A percentile compares a stretch with the other conserved stretches of the same genome.
These are phyloP conservation scores for Colletotrichum sp. DNA, from an alignment of 2,329 filamentous ascomycete species.

Conservation along the genomic window DNA sequence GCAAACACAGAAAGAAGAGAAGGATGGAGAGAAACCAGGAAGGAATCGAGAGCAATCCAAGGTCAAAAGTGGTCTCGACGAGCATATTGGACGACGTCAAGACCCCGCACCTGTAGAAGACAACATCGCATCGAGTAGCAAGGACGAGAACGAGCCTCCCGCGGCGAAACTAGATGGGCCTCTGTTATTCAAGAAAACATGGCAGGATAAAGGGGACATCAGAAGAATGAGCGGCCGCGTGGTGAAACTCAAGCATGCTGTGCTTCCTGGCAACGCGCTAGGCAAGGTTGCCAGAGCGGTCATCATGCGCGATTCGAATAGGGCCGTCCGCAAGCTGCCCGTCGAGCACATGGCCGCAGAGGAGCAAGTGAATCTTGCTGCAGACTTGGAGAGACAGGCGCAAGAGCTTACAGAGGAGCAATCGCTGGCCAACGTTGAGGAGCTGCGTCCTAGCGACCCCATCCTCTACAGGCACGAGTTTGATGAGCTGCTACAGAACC, in stretches of 20 bases:
- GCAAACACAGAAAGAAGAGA: background rate
- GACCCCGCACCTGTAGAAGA: background rate
- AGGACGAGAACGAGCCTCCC: background rate
- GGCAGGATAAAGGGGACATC: background rate
- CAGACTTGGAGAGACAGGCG: conserved; percentile 31
- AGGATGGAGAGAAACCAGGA: background rate
- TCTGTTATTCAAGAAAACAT: background rate
- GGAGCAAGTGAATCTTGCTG: conserved; percentile 32
- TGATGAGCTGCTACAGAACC: conserved; percentile 37
- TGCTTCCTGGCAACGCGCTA: conserved; percentile 29
- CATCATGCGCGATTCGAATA: conserved; percentile 44
- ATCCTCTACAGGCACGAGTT: conserved; percentile 46
- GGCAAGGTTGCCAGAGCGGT: conserved; percentile 49
- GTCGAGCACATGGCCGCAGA: background rate
- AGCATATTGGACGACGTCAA: background rate
- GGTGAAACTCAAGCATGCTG: background rate
- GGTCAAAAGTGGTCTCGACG: background rate
- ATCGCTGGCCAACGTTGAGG: conserved; percentile 50
- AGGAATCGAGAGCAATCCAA: background rate
- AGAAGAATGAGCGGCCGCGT: background rate
- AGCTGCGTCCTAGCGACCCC: conserved; percentile 47
- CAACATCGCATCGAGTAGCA: background rate
- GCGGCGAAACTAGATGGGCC: background rate
- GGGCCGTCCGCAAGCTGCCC: background rate
- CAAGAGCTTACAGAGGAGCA: conserved; percentile 35